Conservation (phyloP, 495 filamentous ascomycete genomes). For the Xylaria venustula region DNA sequence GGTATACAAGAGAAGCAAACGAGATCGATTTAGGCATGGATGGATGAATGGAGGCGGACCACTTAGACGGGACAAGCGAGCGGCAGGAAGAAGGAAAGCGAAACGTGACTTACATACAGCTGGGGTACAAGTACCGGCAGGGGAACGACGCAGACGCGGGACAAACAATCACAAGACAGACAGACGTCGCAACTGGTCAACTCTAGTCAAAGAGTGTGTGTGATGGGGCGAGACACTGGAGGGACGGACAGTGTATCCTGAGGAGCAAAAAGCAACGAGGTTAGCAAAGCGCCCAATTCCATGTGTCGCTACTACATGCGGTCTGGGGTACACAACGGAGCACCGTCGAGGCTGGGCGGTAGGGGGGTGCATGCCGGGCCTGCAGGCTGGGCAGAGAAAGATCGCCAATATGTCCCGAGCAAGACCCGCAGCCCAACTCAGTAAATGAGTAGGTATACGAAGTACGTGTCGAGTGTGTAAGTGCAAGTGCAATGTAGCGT, state of each 20-base stretch:
- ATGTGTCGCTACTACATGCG: no score
- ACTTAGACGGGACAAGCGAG: background rate
- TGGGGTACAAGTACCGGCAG: constrained; percentile 8
- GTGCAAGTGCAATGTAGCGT: no score
- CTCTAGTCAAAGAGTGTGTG: no score
- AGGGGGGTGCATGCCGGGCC: background rate
- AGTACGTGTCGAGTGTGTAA: no score
- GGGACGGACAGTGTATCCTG: background rate
- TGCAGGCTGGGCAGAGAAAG: background rate
- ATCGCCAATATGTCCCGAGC: constrained; percentile 2
- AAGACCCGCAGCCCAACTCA: no score
- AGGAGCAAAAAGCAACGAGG: background rate
- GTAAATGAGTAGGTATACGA: no score
- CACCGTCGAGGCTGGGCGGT: background rate
- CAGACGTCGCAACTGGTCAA: no score
- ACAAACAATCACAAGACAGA: background rate
- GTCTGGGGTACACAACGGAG: no score
- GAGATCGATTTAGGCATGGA: constrained; percentile 6
- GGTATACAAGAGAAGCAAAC: background rate
- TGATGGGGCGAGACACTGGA: background rate
- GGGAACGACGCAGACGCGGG: background rate
- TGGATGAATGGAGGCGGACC: constrained; percentile 3
- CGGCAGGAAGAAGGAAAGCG: background rate
- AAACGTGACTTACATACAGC: background rate
- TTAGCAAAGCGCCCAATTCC: background rate